Base-by-base conservation (phyloP, 202 grass and related monocot species). In the Bolboschoenoplectus hybrid region DNA sequence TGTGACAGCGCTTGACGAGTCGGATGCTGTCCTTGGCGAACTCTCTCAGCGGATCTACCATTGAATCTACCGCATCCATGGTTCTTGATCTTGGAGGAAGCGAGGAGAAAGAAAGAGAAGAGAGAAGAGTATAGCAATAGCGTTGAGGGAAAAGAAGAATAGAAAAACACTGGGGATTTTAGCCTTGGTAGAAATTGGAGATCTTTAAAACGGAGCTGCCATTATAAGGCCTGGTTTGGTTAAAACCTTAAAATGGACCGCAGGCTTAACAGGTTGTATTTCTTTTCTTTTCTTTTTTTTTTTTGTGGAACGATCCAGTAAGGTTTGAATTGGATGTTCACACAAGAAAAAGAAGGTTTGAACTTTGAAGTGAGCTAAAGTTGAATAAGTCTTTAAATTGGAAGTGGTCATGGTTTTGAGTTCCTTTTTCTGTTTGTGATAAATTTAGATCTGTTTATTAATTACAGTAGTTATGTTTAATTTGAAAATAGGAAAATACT, bases 11-110 rank as follows among this genome's bases (percentile, higher is more conserved):
- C 63, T 87, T 87, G 40, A 87, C 86, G 13, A 87, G 86, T 39
- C 86, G 86, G 43, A 87, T 60, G 17, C 86, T 82, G 78, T 87
- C 86, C 86, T 87, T 87, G 85, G 90, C 85, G 87, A 92, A 92
- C 72, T 92, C 85, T 73, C 88, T 82, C 74, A 92, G 82, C 34
- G 90, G 90, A 70, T 92, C 90, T 0, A 89, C 88, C 2, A 87
- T 78, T 36, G 90, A 92, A 71, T 92, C 88, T 4, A 92, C 35
- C 55, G 91, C 88, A 80, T 95, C 93, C 93, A 93, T 95, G 16
- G 14, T 20, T 45, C 17, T 35, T 41, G 20, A 55, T 45, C 45
- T 7, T 50, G 3, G 12, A 65, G 56, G 67, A 52, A 65, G 76
- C 19, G 63, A 64, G 74, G 8, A 38, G 78, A 55, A 44, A 67